These are phyloP conservation scores for Aspergillus panamensis DNA, from an alignment of 495 filamentous ascomycete genomes.

Conservation along the genomic window DNA sequence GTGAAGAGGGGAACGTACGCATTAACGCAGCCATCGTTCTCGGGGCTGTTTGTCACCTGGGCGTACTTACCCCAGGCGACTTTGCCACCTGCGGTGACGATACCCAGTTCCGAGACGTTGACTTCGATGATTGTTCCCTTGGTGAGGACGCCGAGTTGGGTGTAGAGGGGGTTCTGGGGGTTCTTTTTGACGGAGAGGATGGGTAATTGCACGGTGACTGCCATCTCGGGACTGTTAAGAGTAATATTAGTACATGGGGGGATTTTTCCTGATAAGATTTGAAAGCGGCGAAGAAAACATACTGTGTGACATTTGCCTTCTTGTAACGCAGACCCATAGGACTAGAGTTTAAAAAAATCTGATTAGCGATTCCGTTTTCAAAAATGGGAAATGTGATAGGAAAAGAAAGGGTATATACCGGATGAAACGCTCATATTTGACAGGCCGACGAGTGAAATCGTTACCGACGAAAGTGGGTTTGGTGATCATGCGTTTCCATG, in stretches of 20 bases:
- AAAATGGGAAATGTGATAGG: neutral
- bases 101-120: slow-evolving; percentile 88
- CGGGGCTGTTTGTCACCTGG: slow-evolving; percentile 66
- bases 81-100: slow-evolving; percentile 91
- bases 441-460: slow-evolving; percentile 87
- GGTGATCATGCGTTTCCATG: slow-evolving; percentile 96
- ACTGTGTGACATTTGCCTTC: slow-evolving; percentile 84
- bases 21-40: slow-evolving; percentile 79
- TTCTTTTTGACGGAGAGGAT: slow-evolving; percentile 98
- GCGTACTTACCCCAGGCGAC: slow-evolving; percentile 89
- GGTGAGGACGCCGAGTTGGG: slow-evolving; percentile 88
- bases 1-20: slow-evolving; percentile 38
- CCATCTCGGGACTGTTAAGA: slow-evolving; percentile 59
- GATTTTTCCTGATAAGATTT: neutral
- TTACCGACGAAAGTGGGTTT: slow-evolving; percentile 86
- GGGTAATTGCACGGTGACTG: slow-evolving; percentile 87
- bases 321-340: slow-evolving; percentile 88
- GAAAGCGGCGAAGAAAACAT: slow-evolving; percentile 21
- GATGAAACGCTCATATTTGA: slow-evolving; percentile 92
- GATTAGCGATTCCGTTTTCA: slow-evolving; percentile 42
- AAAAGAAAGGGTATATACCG: slow-evolving; percentile 17
- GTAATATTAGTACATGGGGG: slow-evolving; percentile 18
- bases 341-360: neutral
- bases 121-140: slow-evolving; percentile 96
- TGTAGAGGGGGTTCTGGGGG: slow-evolving; percentile 91